Base-by-base conservation (phyloP, 1,139 yeast species). In the Sugiyamaella grinbergsii region DNA sequence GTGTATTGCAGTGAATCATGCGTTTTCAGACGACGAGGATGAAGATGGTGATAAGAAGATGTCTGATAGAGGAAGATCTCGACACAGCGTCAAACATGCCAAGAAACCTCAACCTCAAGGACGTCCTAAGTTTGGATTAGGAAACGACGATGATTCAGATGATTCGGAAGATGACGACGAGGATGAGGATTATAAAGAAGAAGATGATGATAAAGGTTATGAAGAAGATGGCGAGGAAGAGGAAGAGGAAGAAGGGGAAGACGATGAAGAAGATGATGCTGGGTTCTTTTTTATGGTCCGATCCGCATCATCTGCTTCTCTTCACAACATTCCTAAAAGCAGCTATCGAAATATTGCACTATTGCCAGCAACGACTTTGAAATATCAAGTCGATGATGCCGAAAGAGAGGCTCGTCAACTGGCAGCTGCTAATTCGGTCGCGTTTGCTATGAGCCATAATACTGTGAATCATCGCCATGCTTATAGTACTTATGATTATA, bases 361-460 rank as follows among this genome's bases (percentile, higher is more conserved):
- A 44, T 71, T 89, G 44, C 96, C 96, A 2, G 82, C 96, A 1
- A 88, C 96, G 0, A 80, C 89, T 0, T 74, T 89, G 51, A 88
- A 89, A 64, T 82, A 82, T 63, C 87, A 89, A 1, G 80, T 88
- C 5, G 90, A 85, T 57, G 91, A 83, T 46, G 89, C 82, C 58
- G 81, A 82, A 55, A 80, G 77, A 50, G 82, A 78, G 44, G 80
- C 77, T 48, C 74, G 77, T 55, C 79, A 79, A 16, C 75, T 73
- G 54, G 63, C 57, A 13, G 61, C 57, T 20, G 63, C 63, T 32
- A 61, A 58, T 45, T 58, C 64, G 16, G 67, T 63, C 19, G 68
- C 69, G 4, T 58, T 61, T 60, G 86, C 91, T 37, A 75, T 83
- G 55, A 82, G 91, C 3, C 95, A 86, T 68, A 85, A 85, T 66